Evolutionary conservation across 768 basidiomycete species (phyloP), one percentile per base, ranked within the genome.

Genomic region (Lactifluus volemus): DNA sequence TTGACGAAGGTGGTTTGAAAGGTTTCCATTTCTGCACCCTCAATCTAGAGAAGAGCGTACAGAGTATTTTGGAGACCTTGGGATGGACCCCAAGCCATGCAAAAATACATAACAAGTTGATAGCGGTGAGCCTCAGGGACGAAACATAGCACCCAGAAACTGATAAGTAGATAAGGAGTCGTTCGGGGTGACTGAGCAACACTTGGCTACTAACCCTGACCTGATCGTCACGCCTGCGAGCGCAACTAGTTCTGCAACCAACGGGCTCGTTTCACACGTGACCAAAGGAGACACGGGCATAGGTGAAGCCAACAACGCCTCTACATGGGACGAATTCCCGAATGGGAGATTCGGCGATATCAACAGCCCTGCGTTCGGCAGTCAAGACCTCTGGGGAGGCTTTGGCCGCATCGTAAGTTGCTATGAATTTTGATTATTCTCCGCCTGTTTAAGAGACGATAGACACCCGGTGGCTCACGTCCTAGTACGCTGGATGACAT

Each of bases 261-360:
- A 79, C 55, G 76, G 79, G 53, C 70, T 92, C 47, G 73, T 80
- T 42, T 73, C 74, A 8, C 74, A 79, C 17, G 76, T 82, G n/a
- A 61, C 73, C 9, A 73, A 85, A 9, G 71, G 69, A 0, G 87
- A 88, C 63, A 81, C 77, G 5, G 85, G 87, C 30, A 80, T 82
- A 48, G 89, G 88, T 6, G 89, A 91, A 64, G 74, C 86, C 7
- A 90, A 87, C 68, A 81, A 86, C 64, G 88, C 88, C 0, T 80
- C 85, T 1, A 84, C 83, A 19, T 93, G 91, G 91, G 91, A 93
- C 68, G 97, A 99, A 69, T 98, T 98, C 71, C 97, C 97, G 7
- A 99, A 99, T 70, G 97, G 97, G 39, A 87, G 97, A 10, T 98
- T 98, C 72, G 97, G 97, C 63, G 97, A 98, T 72, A 91, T 89